Evolutionary conservation across 2,329 filamentous ascomycete genomes (phyloP), one percentile per base, ranked within the genome.

Genomic region (Ophiocordyceps camponoti-rufipedis): DNA sequence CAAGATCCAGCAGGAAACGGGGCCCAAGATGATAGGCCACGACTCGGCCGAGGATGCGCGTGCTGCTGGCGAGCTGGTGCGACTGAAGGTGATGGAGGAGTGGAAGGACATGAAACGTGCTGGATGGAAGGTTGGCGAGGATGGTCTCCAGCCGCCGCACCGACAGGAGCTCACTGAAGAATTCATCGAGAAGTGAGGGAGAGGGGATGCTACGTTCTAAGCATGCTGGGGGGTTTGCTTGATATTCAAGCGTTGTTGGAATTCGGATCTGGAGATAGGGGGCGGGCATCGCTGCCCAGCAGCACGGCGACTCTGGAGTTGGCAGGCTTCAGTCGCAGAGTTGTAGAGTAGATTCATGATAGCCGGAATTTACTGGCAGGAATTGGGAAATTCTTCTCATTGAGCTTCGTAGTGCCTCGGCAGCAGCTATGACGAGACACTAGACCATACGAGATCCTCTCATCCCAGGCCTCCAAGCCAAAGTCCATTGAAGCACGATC

Each of bases 41-140:
- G 91, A 98, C 63, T 94, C 85, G 28, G 82, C 81, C 28, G 91
- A 98, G 60, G 91, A 98, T 57, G 86, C 91, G 0, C 74, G 81
- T 42, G 85, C 88, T 0, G 89, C 93, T 0, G 91, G 89, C 0
- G 87, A 96, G 48, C 62, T 98, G 44, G 84, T 94, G 0, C 69
- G 82, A 42, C 70, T 78, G 44, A 84, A 79, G 59, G 71, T 93
- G 6, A 71, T 68, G 45, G 70, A 81, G 46, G 71, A 77, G 49
- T 94, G 86, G 85, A 74, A 71, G 49, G 61, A 63, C 31, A 67
- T 91, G 69, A 71, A 75, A 59, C 62, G 64, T 39, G 63, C 72
- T 19, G 86, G 86, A 0, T 94, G 85, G 82, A 67, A 52, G 33
- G 56, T 84, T 19, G 62, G 68, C 14, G 63, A 72, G 39, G 75